Evolutionary conservation across 2,329 filamentous ascomycete genomes (phyloP).

Genomic region (Diaporthe longicolla): DNA sequence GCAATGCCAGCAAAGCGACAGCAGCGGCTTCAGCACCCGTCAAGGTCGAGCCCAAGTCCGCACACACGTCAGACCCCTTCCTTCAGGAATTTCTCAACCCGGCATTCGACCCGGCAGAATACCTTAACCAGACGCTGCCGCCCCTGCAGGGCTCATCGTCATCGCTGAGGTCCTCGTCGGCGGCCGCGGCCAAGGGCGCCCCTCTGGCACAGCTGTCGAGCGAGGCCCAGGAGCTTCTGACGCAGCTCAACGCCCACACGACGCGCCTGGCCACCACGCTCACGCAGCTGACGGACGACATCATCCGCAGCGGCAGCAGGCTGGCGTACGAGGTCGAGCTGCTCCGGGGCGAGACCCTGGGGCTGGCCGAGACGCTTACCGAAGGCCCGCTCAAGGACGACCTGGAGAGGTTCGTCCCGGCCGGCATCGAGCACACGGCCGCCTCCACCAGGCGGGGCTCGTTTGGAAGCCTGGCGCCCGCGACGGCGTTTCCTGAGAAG

Average conservation of each 20-base stretch:
- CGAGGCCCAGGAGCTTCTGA: slow-evolving; percentile 86
- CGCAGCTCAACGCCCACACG: slow-evolving; percentile 90
- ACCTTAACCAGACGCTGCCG: slow-evolving; percentile 85
- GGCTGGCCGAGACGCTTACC: slow-evolving; percentile 83
- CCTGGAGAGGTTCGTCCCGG: slow-evolving; percentile 79
- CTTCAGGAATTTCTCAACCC: slow-evolving; percentile 82
- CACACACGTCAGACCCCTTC: slow-evolving; percentile 78
- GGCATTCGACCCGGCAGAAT: slow-evolving; percentile 86
- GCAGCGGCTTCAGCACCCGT: slow-evolving; percentile 38
- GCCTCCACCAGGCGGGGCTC: slow-evolving; percentile 44
- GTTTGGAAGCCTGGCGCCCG: slow-evolving; percentile 43
- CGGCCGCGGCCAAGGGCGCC: slow-evolving; percentile 55
- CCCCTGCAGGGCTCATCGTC: slow-evolving; percentile 67
- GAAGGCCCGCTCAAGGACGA: slow-evolving; percentile 73
- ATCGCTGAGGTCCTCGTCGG: slow-evolving; percentile 42
- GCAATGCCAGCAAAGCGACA: slow-evolving; percentile 53
- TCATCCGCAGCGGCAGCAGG: slow-evolving; percentile 87
- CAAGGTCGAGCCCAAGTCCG: slow-evolving; percentile 64
- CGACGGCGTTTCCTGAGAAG: slow-evolving; percentile 44
- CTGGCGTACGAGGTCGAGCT: slow-evolving; percentile 96
- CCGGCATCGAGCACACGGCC: slow-evolving; percentile 56
- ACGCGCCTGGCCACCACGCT: slow-evolving; percentile 84
- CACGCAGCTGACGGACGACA: slow-evolving; percentile 94
- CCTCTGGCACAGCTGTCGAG: slow-evolving; percentile 83
- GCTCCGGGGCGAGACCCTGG: slow-evolving; percentile 86